Conservation (phyloP, 805 yeast genomes). For the Wickerhamomyces queroliae region DNA sequence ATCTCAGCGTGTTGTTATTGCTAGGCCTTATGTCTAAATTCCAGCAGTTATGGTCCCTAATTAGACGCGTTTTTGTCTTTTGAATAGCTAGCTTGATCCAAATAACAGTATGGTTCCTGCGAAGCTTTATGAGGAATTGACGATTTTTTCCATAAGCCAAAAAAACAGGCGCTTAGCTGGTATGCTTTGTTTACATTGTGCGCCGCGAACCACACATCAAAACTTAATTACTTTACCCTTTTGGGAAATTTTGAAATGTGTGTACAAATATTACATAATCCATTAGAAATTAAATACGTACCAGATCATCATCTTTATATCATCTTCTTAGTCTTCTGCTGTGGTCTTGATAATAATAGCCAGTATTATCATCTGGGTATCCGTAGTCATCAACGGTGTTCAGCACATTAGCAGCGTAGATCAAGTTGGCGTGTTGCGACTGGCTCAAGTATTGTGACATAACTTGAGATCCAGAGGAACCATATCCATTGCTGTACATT, state of each 20-base stretch:
- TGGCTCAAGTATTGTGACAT: slow-evolving; percentile 79
- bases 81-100: no score
- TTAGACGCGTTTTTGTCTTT: no score
- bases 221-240: neutral
- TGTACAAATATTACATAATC: no score
- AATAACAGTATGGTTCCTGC: no score
- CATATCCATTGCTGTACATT: neutral
- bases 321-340: no score
- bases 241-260: neutral
- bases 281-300: no score
- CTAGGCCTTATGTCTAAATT: no score
- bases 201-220: neutral
- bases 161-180: neutral
- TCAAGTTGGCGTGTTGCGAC: slow-evolving; percentile 53
- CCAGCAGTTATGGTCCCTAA: no score
- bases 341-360: neutral
- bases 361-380: slow-evolving; percentile 12
- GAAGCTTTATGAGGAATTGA: no score
- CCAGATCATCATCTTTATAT: no score
- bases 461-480: slow-evolving; percentile 57
- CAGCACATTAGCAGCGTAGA: slow-evolving; percentile 48
- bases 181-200: neutral
- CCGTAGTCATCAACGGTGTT: slow-evolving; percentile 38
- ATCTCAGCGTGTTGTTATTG: no score
- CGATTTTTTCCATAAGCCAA: no score